Conservation (phyloP, 2,329 filamentous ascomycete species). For the Endocalyx cinctus region DNA sequence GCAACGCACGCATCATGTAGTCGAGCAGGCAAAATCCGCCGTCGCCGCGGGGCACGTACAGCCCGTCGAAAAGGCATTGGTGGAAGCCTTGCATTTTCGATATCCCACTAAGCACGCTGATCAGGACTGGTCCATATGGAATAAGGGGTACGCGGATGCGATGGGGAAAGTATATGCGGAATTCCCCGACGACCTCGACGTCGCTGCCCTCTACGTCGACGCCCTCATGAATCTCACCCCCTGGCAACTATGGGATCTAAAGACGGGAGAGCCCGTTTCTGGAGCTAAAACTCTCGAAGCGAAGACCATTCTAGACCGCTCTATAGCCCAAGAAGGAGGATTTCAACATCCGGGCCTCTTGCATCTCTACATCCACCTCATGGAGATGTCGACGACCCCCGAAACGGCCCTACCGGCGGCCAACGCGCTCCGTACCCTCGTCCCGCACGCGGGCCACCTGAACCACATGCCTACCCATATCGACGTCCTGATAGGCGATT, state of each 20-base stretch:
- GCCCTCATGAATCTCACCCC: conserved; percentile 62
- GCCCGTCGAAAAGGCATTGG: conserved; percentile 56
- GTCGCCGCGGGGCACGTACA: conserved; percentile 30
- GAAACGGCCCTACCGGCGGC: conserved; percentile 58
- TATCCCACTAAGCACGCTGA: conserved; percentile 51
- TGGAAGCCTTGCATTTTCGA: conserved; percentile 56
- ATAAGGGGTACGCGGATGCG: conserved; percentile 55
- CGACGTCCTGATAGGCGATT: conserved; percentile 69
- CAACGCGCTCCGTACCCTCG: conserved; percentile 57
- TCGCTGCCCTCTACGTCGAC: conserved; percentile 60
- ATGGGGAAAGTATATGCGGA: conserved; percentile 51
- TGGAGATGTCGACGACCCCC: conserved; percentile 69
- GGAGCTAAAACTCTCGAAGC: conserved; percentile 54
- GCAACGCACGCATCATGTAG: conserved; percentile 40
- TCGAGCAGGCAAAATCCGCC: conserved; percentile 35
- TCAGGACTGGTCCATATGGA: conserved; percentile 49
- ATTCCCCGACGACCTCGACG: conserved; percentile 55
- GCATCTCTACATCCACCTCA: conserved; percentile 72
- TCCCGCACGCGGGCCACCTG: conserved; percentile 66
- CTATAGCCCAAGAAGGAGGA: conserved; percentile 45
- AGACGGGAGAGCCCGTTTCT: conserved; percentile 50
- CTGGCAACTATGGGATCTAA: conserved; percentile 60
- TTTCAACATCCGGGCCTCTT: conserved; percentile 63
- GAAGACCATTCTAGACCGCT: conserved; percentile 54
- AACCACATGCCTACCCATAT: conserved; percentile 76